Percentiles rank a stretch among this genome's conserved stretches.
Evolutionary conservation across 73 alveolate genomes (phyloP).

Genomic region (Paramecium octaurelia): DNA sequence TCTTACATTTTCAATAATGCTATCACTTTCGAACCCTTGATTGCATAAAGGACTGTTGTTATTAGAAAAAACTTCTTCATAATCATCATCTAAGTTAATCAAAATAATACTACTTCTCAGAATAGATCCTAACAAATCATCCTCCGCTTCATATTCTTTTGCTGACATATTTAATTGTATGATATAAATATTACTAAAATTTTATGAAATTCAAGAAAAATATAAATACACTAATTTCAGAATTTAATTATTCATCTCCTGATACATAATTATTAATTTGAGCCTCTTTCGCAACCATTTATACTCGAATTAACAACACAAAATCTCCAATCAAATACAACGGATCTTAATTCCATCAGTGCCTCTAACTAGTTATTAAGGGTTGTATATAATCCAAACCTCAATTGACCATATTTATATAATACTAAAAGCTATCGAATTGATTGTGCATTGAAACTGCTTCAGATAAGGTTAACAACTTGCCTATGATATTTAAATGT

Average conservation of each 20-base stretch:
- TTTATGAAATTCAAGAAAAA: not conserved
- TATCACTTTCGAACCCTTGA: not conserved
- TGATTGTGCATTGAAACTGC: not conserved
- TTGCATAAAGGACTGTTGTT: not conserved
- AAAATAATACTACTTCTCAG: not conserved
- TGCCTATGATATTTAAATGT: not conserved
- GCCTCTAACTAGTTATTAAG: not conserved
- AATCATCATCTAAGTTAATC: not conserved
- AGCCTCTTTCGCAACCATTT: not conserved
- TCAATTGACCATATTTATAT: not conserved
- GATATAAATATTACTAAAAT: not conserved
- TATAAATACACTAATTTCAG: not conserved
- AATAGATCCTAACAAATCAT: slow-evolving; percentile 10
- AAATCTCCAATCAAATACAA: not conserved
- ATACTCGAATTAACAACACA: not conserved
- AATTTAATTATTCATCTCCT: not conserved
- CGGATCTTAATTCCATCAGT: not conserved
- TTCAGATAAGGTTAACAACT: not conserved
- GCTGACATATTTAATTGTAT: not conserved
- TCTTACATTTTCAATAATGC: slow-evolving; percentile 34
- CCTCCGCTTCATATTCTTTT: slow-evolving; percentile 4
- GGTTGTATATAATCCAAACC: not conserved
- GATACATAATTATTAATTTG: not conserved
- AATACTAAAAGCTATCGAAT: not conserved
- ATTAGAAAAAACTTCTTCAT: not conserved